Percentiles rank a stretch among this genome's conserved stretches.
Evolutionary conservation across 2,329 filamentous ascomycete genomes (phyloP).

Genomic region (Intubia oerlemansii): DNA sequence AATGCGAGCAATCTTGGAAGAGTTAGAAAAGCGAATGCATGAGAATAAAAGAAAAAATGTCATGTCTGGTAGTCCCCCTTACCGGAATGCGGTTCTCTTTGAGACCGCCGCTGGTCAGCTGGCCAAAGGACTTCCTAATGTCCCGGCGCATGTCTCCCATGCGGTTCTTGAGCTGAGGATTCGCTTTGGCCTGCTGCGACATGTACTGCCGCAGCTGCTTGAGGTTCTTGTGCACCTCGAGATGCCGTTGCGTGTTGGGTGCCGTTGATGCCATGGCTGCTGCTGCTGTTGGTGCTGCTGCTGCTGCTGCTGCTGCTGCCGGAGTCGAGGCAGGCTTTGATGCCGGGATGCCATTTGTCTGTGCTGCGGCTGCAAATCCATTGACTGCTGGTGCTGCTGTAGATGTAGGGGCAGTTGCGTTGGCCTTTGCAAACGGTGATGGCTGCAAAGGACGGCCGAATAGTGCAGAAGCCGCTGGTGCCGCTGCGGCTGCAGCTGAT

Average conservation of each 20-base stretch:
- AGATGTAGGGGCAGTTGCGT: not conserved
- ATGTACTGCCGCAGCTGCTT: slow-evolving; percentile 32
- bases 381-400: not conserved
- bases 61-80: no score
- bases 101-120: slow-evolving; percentile 36
- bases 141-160: slow-evolving; percentile 53
- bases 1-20: slow-evolving; percentile 30
- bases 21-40: no score
- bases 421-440: no score
- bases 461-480: not conserved
- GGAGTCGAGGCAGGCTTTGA: not conserved
- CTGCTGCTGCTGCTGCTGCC: not conserved
- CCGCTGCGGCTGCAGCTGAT: not conserved
- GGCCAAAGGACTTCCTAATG: slow-evolving; percentile 51
- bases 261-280: slow-evolving; percentile 1
- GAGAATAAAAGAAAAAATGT: no score
- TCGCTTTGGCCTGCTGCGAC: slow-evolving; percentile 28
- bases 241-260: slow-evolving; percentile 19
- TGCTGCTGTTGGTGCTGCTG: slow-evolving; percentile 2
- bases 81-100: slow-evolving; percentile 22
- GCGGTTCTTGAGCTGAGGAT: slow-evolving; percentile 36
- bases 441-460: not conserved
- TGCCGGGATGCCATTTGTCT: not conserved
- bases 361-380: no score
- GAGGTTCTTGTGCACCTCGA: slow-evolving; percentile 43